A percentile compares a stretch with the other conserved stretches of the same genome.
Conservation (phyloP, 2,329 filamentous ascomycete genomes). For the Alternaria metachromatica region DNA sequence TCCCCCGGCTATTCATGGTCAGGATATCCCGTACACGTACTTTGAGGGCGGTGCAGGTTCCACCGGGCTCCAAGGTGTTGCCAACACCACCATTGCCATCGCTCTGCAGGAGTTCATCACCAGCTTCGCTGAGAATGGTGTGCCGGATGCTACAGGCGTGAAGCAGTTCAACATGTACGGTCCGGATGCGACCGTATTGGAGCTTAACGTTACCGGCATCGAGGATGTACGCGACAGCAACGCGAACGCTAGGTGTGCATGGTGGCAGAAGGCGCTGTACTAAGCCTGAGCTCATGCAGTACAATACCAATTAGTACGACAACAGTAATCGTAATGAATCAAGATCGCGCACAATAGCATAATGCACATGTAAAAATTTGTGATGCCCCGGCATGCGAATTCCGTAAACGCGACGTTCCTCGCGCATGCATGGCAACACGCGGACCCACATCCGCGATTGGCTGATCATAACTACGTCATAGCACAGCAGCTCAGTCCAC, state of each 20-base stretch:
- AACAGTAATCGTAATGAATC: constrained; percentile 2
- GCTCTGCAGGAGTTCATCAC: constrained; percentile 57
- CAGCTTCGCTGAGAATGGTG: constrained; percentile 50
- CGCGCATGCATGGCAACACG: not conserved
- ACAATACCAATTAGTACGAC: not conserved
- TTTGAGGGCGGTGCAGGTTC: constrained; percentile 50
- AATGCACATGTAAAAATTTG: constrained; percentile 1
- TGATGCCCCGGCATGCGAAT: not conserved
- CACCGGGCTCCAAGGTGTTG: constrained; percentile 17
- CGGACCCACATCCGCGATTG: constrained; percentile 10
- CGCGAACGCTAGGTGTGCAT: constrained; percentile 58
- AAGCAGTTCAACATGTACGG: constrained; percentile 58
- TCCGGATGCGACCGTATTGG: constrained; percentile 51
- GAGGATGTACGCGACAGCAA: constrained; percentile 53
- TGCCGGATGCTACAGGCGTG: constrained; percentile 48
- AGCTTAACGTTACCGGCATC: constrained; percentile 53
- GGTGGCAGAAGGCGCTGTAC: constrained; percentile 61
- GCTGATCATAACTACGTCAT: constrained; percentile 35
- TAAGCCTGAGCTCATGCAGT: constrained; percentile 9
- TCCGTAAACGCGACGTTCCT: constrained; percentile 9
- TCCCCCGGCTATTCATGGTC: constrained; percentile 60
- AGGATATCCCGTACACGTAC: constrained; percentile 61
- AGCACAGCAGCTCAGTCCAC: constrained; percentile 7
- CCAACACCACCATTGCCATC: constrained; percentile 48
- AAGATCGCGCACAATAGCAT: not conserved